Evolutionary conservation across 1,284 basidiomycete genomes (phyloP), one percentile per base, ranked within the genome.

Genomic region (Apiotrichum veenhuisii): DNA sequence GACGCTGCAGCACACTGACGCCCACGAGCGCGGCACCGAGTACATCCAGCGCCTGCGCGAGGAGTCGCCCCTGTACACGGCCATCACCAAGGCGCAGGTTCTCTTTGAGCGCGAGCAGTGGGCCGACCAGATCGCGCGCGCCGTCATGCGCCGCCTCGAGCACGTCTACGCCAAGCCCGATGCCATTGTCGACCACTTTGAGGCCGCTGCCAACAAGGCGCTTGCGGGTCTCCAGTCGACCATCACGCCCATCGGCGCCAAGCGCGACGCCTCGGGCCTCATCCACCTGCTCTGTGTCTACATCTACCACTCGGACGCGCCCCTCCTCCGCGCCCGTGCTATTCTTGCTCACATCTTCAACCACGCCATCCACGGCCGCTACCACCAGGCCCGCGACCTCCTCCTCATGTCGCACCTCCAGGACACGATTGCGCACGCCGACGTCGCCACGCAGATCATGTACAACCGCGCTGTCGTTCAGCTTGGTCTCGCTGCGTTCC

Each of bases 151-250:
- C 65, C 86, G 96, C 51, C 79, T 99, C 57, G 96, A 99, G 75
- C 96, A 98, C 77, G 91, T 98, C 59, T 98, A 99, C 78, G 93
- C 91, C 52, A 98, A 98, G 91, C 94, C 93, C 57, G 92, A 97
- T 70, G 82, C 89, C 45, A 94, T 98, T 47, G 88, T 96, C 52
- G 85, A 88, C 71, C 93, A 91, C 30, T 85, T 98, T 44, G 96
- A 98, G 76, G 79, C 85, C 37, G 81, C 83, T 36, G 81, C 83
- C 47, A 54, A 50, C 60, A 48, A 58, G 51, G 14, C 30, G 30
- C 80, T 82, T 15, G 69, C 78, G 5, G 82, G 84, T 0, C 83
- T 82, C 57, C 83, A 85, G 23, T 81, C 80, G 44, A 79, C 84
- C 65, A 81, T 84, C 22, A 81, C 89, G 41, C 74, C 80, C 17